Base-by-base conservation (phyloP, 106 monocot species). In the Phalaenopsis equestris region DNA sequence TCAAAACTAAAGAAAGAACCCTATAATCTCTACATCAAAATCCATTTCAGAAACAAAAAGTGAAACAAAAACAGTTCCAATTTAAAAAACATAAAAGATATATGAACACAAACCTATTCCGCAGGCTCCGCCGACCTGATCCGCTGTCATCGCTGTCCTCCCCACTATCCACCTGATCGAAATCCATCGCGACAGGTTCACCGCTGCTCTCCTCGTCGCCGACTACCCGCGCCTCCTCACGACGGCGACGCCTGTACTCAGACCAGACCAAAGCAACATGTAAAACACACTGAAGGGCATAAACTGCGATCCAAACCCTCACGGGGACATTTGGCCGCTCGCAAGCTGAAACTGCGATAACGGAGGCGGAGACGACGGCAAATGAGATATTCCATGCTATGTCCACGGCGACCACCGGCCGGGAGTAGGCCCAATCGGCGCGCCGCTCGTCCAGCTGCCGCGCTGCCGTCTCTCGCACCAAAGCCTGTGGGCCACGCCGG, bases 381-480 rank as follows among this genome's bases (percentile, higher is more conserved):
- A 93, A 96, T 65, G 90, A 82, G 46, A 93, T 78, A 78, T 96
- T 96, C 96, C 96, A 96, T 2, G 85, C 56, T 56, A 96, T 82
- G 80, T 96, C 96, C 42, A 96, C 75, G n/a, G 88, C 89, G 48
- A 93, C 91, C 9, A 93, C 90, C 15, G 93, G 86, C 58, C 87
- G 81, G 6, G 96, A 96, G 82, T 90, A 87, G 30, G 90, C 91
- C 96, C 93, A 96, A 52, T 90, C 88, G 12, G 84, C 88, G n/a
- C 93, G 86, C 47, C 96, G 79, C 87, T 92, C 87, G 85, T 93
- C 88, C 70, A 96, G 83, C 77, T 90, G 93, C 47, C 79, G 75
- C 78, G 93, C 96, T 56, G 96, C 96, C 58, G 90, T 90, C 76
- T 91, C 88, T 37, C 91, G 77, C 73, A 93, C 96, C 75, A 88